Evolutionary conservation across 2,329 filamentous ascomycete species (phyloP).

Genomic region (Ramularia collo-cygni): DNA sequence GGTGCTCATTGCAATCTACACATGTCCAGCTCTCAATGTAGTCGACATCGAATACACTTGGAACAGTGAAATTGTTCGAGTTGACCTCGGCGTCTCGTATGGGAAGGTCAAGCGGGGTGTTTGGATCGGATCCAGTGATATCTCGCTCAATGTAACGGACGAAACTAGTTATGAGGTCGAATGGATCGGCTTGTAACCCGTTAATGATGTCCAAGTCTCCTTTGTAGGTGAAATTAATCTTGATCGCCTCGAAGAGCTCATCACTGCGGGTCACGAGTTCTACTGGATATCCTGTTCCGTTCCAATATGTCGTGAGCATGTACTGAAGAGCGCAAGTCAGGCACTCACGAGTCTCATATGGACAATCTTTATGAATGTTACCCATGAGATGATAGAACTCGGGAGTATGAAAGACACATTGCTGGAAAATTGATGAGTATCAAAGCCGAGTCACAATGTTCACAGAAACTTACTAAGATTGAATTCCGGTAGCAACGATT

Average conservation of each 20-base stretch:
- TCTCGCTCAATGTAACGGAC: too few species aligned
- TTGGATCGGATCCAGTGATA: too few species aligned
- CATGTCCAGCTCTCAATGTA: conserved; percentile 6
- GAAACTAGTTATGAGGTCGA: too few species aligned
- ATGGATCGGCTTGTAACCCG: too few species aligned
- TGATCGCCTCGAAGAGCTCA: too few species aligned
- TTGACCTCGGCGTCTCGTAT: too few species aligned
- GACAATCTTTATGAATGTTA: conserved; percentile 1
- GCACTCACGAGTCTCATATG: not conserved
- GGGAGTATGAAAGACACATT: conserved; percentile 7
- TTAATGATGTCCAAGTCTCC: too few species aligned
- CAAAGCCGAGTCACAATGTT: conserved; percentile 10
- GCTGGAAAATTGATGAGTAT: conserved; percentile 1
- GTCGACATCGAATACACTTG: conserved; percentile 7
- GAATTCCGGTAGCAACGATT: not conserved
- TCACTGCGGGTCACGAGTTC: too few species aligned
- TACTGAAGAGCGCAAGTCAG: conserved; percentile 3
- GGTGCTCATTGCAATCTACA: not conserved
- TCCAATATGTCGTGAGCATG: conserved; percentile 1
- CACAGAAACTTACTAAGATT: conserved; percentile 9
- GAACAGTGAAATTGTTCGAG: too few species aligned
- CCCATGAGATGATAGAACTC: conserved; percentile 2
- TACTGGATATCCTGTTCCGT: not conserved
- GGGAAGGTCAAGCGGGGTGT: too few species aligned
- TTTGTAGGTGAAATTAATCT: too few species aligned